These are phyloP conservation scores for Paramyrothecium roridum DNA, from an alignment of 2,329 filamentous ascomycete genomes.

Conservation along the genomic window DNA sequence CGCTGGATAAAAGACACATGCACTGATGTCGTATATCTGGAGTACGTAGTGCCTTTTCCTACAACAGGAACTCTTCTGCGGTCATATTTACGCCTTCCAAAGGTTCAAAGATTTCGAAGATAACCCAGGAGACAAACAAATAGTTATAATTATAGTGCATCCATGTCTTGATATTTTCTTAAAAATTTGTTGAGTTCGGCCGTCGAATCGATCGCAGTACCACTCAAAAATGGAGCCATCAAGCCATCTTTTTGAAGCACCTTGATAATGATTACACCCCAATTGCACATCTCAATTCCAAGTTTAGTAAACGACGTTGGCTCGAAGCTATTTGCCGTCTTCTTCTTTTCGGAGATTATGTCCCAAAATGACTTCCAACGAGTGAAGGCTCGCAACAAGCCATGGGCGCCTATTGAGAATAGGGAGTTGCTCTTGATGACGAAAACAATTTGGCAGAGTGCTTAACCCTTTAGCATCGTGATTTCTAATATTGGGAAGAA, in stretches of 20 bases:
- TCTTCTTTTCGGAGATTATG: background rate
- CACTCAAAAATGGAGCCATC: slow-evolving; percentile 3
- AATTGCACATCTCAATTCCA: slow-evolving; percentile 5
- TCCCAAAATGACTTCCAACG: slow-evolving; percentile 9
- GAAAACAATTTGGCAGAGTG: background rate
- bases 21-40: too few relatives aligned
- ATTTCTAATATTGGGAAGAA: background rate
- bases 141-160: too few relatives aligned
- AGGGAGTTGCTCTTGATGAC: slow-evolving; percentile 3
- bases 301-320: slow-evolving; percentile 3
- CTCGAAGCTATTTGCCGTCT: too few relatives aligned
- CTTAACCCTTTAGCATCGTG: slow-evolving; percentile 1
- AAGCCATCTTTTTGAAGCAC: slow-evolving; percentile 1
- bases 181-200: slow-evolving; percentile 4
- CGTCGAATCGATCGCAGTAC: slow-evolving; percentile 3
- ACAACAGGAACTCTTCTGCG: too few relatives aligned
- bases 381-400: slow-evolving; percentile 5
- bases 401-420: background rate
- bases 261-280: slow-evolving; percentile 2
- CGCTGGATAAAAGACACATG: too few relatives aligned
- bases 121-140: too few relatives aligned
- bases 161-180: background rate
- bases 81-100: too few relatives aligned
- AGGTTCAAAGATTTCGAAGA: too few relatives aligned
- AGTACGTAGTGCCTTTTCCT: too few relatives aligned